Base-by-base conservation (phyloP, 768 basidiomycete genomes). In the Hericium erinaceus region DNA sequence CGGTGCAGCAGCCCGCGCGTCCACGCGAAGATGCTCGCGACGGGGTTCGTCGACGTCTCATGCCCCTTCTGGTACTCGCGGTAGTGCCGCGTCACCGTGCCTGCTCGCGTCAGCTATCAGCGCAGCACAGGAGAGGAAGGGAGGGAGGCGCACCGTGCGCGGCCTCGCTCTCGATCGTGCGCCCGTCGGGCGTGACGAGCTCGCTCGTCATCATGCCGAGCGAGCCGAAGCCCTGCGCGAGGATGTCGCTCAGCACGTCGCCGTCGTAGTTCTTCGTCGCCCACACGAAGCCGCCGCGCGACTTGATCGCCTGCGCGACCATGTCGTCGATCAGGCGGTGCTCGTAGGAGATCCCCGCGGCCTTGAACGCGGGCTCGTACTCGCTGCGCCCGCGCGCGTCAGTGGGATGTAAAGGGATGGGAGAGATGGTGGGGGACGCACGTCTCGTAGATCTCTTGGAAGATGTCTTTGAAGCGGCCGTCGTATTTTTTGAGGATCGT, bases 121-220 rank as follows among this genome's bases (percentile, higher is more conserved):
- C 24, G 49, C 20, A 16, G 49, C 16, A 11, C 22, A 50, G n/a
- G 15, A 24, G 7, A 16, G n/a, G 22, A 8, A 50, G n/a, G 15
- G 15, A 2, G 7, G n/a, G 22, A 8, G 5, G 64, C 63, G 67
- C 67, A 71, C 92, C 95, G 69, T 99, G 95, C 11, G 95, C 95
- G 51, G 97, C 97, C 73, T 99, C 97, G 63, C 87, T 85, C 73
- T 99, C 97, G 69, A 98, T 85, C 54, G 90, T 80, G 68, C 85
- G 75, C 24, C 97, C 97, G 66, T 97, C 94, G 38, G 97, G 95
- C 2, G 95, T 97, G 69, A 97, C 83, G 57, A 97, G 80, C 69
- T 98, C 95, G 44, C 83, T 86, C 18, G 93, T 97, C 97, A 99
- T 99, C 92, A 99, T 95, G 22, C 97, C 97, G 48, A 99, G 76